These are phyloP conservation scores for Tausonia pullulans DNA, from an alignment of 1,284 basidiomycete genomes.

Conservation along the genomic window DNA sequence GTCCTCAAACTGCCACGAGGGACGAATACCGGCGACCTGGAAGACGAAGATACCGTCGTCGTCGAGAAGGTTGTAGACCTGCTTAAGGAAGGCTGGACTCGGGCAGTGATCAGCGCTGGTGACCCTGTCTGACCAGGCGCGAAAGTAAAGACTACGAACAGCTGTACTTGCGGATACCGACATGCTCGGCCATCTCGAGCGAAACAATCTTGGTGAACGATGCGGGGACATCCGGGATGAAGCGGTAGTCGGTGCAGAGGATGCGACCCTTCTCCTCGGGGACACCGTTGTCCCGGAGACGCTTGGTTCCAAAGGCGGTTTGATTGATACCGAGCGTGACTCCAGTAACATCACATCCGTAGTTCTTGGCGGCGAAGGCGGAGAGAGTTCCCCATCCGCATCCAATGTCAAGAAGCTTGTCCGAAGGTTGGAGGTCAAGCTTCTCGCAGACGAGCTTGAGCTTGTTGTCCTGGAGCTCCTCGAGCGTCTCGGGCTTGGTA, in stretches of 20 bases:
- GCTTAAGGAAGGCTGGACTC: constrained; percentile 59
- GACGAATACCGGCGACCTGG: constrained; percentile 92
- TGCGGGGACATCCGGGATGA: constrained; percentile 69
- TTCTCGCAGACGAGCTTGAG: constrained; percentile 90
- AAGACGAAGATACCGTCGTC: constrained; percentile 92
- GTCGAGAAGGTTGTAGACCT: constrained; percentile 86
- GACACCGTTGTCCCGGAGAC: constrained; percentile 73
- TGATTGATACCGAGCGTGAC: constrained; percentile 88
- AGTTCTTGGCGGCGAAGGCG: constrained; percentile 95
- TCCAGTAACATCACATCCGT: constrained; percentile 79
- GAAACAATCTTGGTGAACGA: constrained; percentile 90
- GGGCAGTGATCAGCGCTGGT: no score
- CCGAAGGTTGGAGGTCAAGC: constrained; percentile 70
- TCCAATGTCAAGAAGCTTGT: constrained; percentile 77
- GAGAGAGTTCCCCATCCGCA: constrained; percentile 97
- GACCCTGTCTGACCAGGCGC: no score
- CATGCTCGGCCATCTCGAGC: constrained; percentile 99
- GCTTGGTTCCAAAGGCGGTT: constrained; percentile 79
- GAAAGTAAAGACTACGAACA: no score
- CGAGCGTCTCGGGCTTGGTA: constrained; percentile 69
- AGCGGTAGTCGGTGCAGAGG: constrained; percentile 88
- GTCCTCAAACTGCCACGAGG: constrained; percentile 94
- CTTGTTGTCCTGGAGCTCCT: constrained; percentile 98
- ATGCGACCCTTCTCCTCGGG: constrained; percentile 69
- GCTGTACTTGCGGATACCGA: constrained; percentile 84